These are phyloP conservation scores for Rubroshorea leprosula DNA, from an alignment of 345 rosid species.

Conservation along the genomic window DNA sequence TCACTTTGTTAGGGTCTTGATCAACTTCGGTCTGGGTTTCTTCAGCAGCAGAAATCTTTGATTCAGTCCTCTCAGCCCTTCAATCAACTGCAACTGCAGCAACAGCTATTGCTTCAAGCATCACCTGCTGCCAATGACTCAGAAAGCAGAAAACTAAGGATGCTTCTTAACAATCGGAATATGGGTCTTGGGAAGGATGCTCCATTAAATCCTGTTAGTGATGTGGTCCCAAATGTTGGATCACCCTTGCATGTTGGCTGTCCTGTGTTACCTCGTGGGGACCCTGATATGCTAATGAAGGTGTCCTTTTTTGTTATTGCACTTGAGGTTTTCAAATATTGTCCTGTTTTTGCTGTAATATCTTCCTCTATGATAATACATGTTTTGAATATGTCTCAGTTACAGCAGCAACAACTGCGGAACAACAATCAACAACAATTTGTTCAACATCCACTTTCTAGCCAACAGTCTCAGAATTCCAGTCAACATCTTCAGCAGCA, in stretches of 20 bases:
- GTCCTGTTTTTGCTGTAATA: background rate
- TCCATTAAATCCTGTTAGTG: conserved; percentile 25
- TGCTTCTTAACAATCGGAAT: conserved; percentile 40
- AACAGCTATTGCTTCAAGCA: conserved; percentile 48
- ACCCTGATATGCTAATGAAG: conserved; percentile 39
- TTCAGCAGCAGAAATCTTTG: conserved; percentile 39
- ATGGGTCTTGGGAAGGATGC: conserved; percentile 39
- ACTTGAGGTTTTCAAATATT: background rate
- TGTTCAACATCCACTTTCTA: conserved; percentile 35
- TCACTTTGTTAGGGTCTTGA: conserved; percentile 37
- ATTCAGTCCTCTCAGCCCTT: conserved; percentile 44
- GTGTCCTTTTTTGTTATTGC: conserved; percentile 23
- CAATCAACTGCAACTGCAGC: conserved; percentile 43
- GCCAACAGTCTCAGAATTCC: conserved; percentile 43
- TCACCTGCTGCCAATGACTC: conserved; percentile 40
- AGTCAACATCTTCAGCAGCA: conserved; percentile 36
- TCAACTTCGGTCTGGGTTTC: conserved; percentile 42
- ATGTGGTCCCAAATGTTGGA: conserved; percentile 32
- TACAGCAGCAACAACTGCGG: conserved; percentile 45
- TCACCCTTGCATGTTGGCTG: conserved; percentile 33
- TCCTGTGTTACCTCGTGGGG: conserved; percentile 34
- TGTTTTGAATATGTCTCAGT: conserved; percentile 16
- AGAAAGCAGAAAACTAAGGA: conserved; percentile 43
- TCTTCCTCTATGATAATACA: conserved; percentile 14
- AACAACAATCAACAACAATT: conserved; percentile 31